Base-by-base conservation (phyloP, 2,329 filamentous ascomycete genomes). In the Neoascochyta sp. region DNA sequence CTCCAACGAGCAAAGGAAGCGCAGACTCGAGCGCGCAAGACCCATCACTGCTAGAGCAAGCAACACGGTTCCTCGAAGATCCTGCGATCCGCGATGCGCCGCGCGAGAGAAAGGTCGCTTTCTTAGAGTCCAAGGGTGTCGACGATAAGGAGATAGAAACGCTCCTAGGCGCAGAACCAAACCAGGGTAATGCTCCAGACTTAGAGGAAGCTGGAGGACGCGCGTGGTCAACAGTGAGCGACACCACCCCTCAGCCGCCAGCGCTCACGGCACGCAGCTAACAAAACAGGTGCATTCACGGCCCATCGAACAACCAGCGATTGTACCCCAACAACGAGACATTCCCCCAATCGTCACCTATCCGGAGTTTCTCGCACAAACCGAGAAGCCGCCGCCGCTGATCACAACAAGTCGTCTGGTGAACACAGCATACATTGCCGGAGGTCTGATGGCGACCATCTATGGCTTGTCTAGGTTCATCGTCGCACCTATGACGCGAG, bases 61-160 rank as follows among this genome's bases (percentile, higher is more conserved):
- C 88, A 16, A 73, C 75, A 23, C 76, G 71, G 30, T 95, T 95
- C 54, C 73, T 95, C 4, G 70, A 84, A 28, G 82, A 93, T 38
- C 78, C 84, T 6, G 70, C 73, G 12, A 84, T 95, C 34, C 78
- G 75, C 36, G 68, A 81, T 60, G 78, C 82, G 18, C 71, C 82
- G 0, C 71, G 73, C 24, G 81, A 86, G 33, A 81, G 79, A 62
- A 94, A 94, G 66, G 69, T 75, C 12, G 74, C 76, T 6, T 95
- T 95, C 47, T 67, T 95, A 2, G 74, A 80, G 52, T 77, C 76
- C 28, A 95, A 95, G 60, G 86, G 86, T 3, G 67, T 95, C 6
- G 66, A 65, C 3, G 66, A 74, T 4, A 69, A 73, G 17, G 79
- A 90, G 39, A 86, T 94, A 39, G 68, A 85, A 45, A 67, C 69